Conservation (phyloP, 108 stramenopile genomes). For the Chaetoceros muelleri region DNA sequence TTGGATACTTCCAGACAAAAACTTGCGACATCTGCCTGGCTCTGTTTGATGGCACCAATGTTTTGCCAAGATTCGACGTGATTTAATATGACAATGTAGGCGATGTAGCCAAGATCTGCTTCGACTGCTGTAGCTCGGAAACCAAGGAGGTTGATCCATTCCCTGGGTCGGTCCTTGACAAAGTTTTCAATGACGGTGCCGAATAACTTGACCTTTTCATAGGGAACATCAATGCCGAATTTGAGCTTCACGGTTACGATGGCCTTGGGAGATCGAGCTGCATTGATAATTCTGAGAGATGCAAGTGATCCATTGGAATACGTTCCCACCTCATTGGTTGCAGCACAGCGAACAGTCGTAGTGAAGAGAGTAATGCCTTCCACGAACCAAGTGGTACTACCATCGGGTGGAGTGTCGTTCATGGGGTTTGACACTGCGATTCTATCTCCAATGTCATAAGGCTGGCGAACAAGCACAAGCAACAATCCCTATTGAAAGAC, state of each 20-base stretch:
- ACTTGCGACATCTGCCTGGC: conserved; percentile 43
- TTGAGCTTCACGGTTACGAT: conserved; percentile 26
- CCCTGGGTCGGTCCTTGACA: conserved; percentile 42
- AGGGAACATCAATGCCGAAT: conserved; percentile 28
- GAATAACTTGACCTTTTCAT: conserved; percentile 48
- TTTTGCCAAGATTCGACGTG: conserved; percentile 26
- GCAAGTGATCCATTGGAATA: conserved; percentile 55
- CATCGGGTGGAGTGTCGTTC: conserved; percentile 17
- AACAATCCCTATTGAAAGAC: conserved; percentile 32
- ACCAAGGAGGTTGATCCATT: conserved; percentile 42
- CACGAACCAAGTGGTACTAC: conserved; percentile 54
- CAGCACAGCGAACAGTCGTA: conserved; percentile 50
- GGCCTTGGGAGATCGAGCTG: conserved; percentile 48
- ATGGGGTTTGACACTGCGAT: conserved; percentile 44
- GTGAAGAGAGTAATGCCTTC: conserved; percentile 62
- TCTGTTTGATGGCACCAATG: conserved; percentile 34
- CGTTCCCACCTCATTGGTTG: conserved; percentile 64
- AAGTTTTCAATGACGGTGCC: conserved; percentile 40
- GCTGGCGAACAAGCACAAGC: conserved; percentile 56
- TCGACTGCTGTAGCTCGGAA: conserved; percentile 45
- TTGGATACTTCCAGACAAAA: conserved; percentile 51
- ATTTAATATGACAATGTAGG: neutral
- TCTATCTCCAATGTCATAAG: conserved; percentile 76
- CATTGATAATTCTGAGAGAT: conserved; percentile 53
- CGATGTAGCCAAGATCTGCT: conserved; percentile 9